Base-by-base conservation (phyloP, 2,329 filamentous ascomycete species). In the Emericellopsis atlantica region DNA sequence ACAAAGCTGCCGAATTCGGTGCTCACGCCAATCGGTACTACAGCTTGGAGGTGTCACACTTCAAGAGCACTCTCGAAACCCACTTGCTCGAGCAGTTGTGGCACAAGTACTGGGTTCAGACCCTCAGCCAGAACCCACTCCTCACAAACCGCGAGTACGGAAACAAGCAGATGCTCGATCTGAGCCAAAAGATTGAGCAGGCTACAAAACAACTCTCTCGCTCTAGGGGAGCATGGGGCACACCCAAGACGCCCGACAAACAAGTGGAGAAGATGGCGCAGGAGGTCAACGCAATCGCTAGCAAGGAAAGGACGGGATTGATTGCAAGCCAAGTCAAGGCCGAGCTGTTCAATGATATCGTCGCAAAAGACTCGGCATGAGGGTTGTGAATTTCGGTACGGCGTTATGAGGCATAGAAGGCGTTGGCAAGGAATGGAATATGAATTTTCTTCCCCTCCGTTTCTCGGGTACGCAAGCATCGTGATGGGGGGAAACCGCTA, bases 31-130 rank as follows among this genome's bases (percentile, higher is more conserved):
- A 77, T 57, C 79, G 84, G 42, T 98, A 98, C 67, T 98, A 98
- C 62, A 73, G 83, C 12, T 74, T 98, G 6, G 84, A 93, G 46
- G 84, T 96, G 12, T 87, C 87, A 26, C 87, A 94, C 62, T 98
- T 87, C 73, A 96, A 96, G 66, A 92, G 85, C 47, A 83, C 84
- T 0, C 79, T 98, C 23, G 92, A 98, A 62, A 74, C 80, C 2
- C 83, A 88, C 51, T 72, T 98, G 21, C 70, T 98, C 5, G 86
- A 93, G 54, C 74, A 87, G 40, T 70, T 98, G 24, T 96, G 92
- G 92, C 95, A 95, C 68, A 96, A 96, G 62, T 98, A 98, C 69
- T 95, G 88, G 92, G 89, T 95, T 29, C 85, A 93, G 55, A 98
- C 92, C 6, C 74, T 98, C 16, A 93, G 87, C 26, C 86, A 94